A percentile compares a stretch with the other conserved stretches of the same genome.
These are phyloP conservation scores for Macrolepiota albuminosa DNA, from an alignment of 768 basidiomycete genomes.

Conservation along the genomic window DNA sequence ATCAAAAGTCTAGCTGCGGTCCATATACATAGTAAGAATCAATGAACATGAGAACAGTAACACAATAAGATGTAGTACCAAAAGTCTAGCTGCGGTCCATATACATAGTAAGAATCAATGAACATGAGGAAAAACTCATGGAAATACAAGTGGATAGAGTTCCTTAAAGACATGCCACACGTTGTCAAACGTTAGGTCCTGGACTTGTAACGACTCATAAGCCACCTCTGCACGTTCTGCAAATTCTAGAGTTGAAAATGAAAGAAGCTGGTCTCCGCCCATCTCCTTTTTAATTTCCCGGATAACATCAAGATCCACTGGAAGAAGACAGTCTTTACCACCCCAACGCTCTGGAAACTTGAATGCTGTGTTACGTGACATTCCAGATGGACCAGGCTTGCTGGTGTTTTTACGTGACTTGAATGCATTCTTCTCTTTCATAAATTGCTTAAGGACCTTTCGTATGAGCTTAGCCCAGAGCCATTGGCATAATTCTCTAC, in stretches of 20 bases:
- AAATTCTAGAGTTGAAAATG: constrained; percentile 18
- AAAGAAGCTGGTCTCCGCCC: background rate
- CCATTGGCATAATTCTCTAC: background rate
- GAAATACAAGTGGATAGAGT: background rate
- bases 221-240: background rate
- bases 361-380: background rate
- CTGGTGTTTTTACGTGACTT: constrained; percentile 13
- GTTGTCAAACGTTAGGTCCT: background rate
- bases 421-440: constrained; percentile 20
- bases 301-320: constrained; percentile 17
- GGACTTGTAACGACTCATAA: background rate
- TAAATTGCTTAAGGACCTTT: background rate
- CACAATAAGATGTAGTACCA: too few relatives aligned
- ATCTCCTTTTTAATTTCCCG: constrained; percentile 23
- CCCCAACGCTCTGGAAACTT: background rate
- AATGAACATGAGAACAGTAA: too few relatives aligned
- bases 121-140: background rate
- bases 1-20: too few relatives aligned
- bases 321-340: background rate
- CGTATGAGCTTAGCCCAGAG: background rate
- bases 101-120: too few relatives aligned
- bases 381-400: background rate
- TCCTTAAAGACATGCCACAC: background rate
- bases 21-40: too few relatives aligned
- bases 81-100: too few relatives aligned